A percentile compares a stretch with the other conserved stretches of the same genome.
Conservation (phyloP, 2,329 filamentous ascomycete genomes). For the Penicillium sp. region DNA sequence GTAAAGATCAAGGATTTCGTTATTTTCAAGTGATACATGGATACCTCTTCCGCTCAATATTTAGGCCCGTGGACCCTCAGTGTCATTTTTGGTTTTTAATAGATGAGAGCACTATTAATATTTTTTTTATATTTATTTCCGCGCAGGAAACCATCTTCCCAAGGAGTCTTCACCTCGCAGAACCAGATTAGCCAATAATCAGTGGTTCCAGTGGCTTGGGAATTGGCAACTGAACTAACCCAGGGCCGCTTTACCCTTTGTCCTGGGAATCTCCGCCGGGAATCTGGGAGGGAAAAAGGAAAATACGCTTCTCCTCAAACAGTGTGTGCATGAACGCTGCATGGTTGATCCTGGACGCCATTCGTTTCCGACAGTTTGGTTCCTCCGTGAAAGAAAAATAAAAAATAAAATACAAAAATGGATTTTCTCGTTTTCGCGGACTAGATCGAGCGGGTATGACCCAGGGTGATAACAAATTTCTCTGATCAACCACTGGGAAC, state of each 20-base stretch:
- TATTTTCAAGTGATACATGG: not conserved
- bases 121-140: not conserved
- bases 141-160: not conserved
- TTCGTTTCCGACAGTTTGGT: constrained; percentile 1
- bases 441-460: constrained; percentile 8
- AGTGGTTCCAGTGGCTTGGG: constrained; percentile 30
- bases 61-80: not conserved
- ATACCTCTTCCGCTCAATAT: not conserved
- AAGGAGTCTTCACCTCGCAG: not conserved
- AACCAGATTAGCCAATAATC: constrained; percentile 28
- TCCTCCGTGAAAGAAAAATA: not conserved
- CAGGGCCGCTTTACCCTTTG: constrained; percentile 18
- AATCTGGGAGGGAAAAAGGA: not conserved
- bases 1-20: not conserved
- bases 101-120: not conserved
- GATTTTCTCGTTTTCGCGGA: not conserved
- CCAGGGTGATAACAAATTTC: constrained; percentile 1
- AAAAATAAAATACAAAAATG: not conserved
- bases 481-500: constrained; percentile 14
- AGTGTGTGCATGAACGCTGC: constrained; percentile 5
- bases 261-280: constrained; percentile 11
- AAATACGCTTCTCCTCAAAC: constrained; percentile 1
- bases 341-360: constrained; percentile 8
- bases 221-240: constrained; percentile 22
- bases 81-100: not conserved